Evolutionary conservation across 768 basidiomycete species (phyloP), one percentile per base, ranked within the genome.

Genomic region (Zangia roseola): DNA sequence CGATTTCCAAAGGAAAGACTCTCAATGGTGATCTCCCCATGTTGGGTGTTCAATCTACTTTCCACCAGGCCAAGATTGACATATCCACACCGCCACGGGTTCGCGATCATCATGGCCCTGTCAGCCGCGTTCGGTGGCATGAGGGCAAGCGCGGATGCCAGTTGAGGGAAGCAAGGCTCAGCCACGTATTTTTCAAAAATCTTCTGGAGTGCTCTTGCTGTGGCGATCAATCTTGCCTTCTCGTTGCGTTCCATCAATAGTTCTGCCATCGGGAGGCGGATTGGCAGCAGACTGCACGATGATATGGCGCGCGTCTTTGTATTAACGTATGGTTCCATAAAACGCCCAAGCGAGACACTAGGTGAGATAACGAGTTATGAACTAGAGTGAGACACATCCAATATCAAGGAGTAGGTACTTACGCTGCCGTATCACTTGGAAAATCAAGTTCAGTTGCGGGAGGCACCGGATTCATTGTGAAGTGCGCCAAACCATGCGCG

Each of bases 391-490:
- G 34, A 26, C 3, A 23, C 26, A 9, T 10, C 14, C 6, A 17
- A 20, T 31, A 6, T 31, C 31, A 31, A 31, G 16, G 14, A 16
- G 14, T 31, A 16, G 31, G 16, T 16, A 20, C 61, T 60, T 36
- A 62, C 61, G 55, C 47, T 12, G 50, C 49, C 21, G 0, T 0
- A 6, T 9, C 20, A 7, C 52, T n/a, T 13, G 52, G 44, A 31
- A 63, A 60, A 50, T 54, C 54, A 26, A 53, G 40, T 8, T 61
- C 60, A 6, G 55, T 52, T 5, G 36, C n/a, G 19, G 21, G 52
- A 14, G 48, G 40, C 14, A 44, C 17, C 5, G 59, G 59, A 38
- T 61, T 61, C 55, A 61, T 49, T 47, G 49, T 61, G 47, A 58
- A 43, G 24, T 55, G 47, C 0, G 58, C 64, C 35, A 64, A 44